These are phyloP conservation scores for Pyrenula massariospora DNA, from an alignment of 495 filamentous ascomycete species.

Conservation along the genomic window DNA sequence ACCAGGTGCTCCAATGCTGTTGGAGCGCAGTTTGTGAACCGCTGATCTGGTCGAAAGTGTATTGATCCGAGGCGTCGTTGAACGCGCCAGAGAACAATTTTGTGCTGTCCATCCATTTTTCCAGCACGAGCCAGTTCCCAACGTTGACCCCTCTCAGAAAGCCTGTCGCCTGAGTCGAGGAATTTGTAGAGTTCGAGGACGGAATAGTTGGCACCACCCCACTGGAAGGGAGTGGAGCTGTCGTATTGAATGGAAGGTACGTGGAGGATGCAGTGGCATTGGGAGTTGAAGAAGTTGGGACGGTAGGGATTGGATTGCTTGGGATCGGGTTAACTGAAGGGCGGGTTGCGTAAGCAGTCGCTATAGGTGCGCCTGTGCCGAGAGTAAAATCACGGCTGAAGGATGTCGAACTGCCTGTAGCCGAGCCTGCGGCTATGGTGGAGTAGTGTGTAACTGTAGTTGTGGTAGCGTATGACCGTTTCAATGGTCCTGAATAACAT, in stretches of 20 bases:
- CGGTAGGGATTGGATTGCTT: not conserved
- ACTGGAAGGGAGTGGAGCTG: not conserved
- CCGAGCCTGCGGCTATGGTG: not conserved
- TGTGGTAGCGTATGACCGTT: not conserved
- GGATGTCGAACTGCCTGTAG: not conserved
- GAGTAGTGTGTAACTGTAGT: not conserved
- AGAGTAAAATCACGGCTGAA: not conserved
- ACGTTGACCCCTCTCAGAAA: conserved; percentile 41
- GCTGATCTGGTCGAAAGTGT: conserved; percentile 37
- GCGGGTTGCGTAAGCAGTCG: not conserved
- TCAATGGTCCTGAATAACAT: not conserved
- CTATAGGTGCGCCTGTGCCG: not conserved
- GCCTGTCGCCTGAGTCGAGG: not conserved
- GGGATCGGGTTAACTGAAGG: not conserved
- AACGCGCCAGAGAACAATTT: conserved; percentile 44
- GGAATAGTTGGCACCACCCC: not conserved
- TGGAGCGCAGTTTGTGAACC: conserved; percentile 37
- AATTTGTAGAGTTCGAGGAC: not conserved
- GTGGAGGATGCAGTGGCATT: not conserved
- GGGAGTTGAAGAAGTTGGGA: not conserved
- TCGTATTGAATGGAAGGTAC: too few relatives aligned
- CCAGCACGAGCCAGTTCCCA: conserved; percentile 46
- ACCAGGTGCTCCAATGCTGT: conserved; percentile 51
- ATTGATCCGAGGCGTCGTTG: conserved; percentile 49
- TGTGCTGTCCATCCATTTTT: conserved; percentile 55